Evolutionary conservation across 1,284 basidiomycete species (phyloP), one percentile per base, ranked within the genome.

Genomic region (Trametes sp.): DNA sequence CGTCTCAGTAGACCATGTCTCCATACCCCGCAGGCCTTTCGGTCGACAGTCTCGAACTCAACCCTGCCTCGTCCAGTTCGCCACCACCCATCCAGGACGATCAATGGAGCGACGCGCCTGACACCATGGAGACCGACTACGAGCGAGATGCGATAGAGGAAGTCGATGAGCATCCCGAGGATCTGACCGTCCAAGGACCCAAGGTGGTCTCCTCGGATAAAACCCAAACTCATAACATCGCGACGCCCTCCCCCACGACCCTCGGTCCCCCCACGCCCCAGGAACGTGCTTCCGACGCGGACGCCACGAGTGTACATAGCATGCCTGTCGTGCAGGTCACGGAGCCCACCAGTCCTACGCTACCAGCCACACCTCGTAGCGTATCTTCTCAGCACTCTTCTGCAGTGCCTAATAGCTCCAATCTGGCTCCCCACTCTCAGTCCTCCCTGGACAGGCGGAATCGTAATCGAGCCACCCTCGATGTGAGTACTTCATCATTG

Each of bases 261-360:
- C 55, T 69, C 31, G 70, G 69, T 45, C 64, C 73, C 2, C 63
- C 69, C n/a, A 54, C 63, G 21, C 57, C 61, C 16, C 69, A 70
- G 48, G 72, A 72, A 44, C 67, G 62, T 59, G 65, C 66, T 3
- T 64, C 70, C 13, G 71, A 68, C 69, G 64, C 73, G 2, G 87
- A 88, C 66, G 75, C 77, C 35, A 79, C 78, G 66, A 89, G 88
- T 69, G 75, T 84, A 10, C 87, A 83, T 65, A 87, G 85, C 67
- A 79, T 88, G 67, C 86, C 87, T 11, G 78, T 78, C 11, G 82
- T 82, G 19, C 83, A 83, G 69, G 80, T 87, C 61, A 80, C 86
- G 21, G 69, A 78, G 57, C 67, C 76, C 19, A 65, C 77, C 67
- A 64, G 72, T 54, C 71, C 71, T 57, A 68, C 67, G 26, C 57